Evolutionary conservation across 805 yeast genomes (phyloP).

Genomic region (Kluyveromyces nonfermentans): DNA sequence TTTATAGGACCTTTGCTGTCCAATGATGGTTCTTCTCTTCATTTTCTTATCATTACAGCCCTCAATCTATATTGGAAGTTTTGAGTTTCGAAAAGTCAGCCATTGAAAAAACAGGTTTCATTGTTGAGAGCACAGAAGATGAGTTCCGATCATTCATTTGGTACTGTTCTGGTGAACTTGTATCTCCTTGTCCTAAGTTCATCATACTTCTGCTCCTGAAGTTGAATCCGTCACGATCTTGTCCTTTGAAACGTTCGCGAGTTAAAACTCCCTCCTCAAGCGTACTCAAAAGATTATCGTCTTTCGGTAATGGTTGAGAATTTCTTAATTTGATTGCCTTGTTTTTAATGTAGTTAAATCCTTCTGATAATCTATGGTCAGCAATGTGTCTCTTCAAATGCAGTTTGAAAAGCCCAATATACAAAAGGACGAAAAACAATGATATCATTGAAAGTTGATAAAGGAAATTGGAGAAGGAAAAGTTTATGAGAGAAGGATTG

Average conservation of each 20-base stretch:
- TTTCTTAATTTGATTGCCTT: conserved; percentile 7
- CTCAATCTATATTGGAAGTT: conserved; percentile 1
- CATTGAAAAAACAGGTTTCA: conserved; percentile 16
- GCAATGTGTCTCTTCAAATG: background rate
- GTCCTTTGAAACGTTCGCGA: conserved; percentile 5
- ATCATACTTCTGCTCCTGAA: conserved; percentile 26
- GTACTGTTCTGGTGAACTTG: conserved; percentile 5
- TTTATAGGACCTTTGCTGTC: too few relatives aligned
- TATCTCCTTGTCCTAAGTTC: conserved; percentile 12
- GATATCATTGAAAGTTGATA: background rate
- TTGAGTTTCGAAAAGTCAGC: conserved; percentile 26
- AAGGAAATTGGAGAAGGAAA: background rate
- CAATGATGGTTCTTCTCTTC: background rate
- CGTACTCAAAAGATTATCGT: conserved; percentile 5
- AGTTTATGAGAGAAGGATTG: conserved; percentile 2
- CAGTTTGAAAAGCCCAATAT: background rate
- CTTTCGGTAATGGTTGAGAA: conserved; percentile 6
- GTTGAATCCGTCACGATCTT: conserved; percentile 10
- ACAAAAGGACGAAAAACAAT: background rate
- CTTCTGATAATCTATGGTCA: background rate
- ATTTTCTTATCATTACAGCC: too few relatives aligned
- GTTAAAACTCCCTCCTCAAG: conserved; percentile 11
- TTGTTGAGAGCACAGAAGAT: conserved; percentile 4
- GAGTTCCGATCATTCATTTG: conserved; percentile 6
- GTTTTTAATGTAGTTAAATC: conserved; percentile 2